Conservation (phyloP, 1,139 yeast species). For the Blastobotrys aristatus region DNA sequence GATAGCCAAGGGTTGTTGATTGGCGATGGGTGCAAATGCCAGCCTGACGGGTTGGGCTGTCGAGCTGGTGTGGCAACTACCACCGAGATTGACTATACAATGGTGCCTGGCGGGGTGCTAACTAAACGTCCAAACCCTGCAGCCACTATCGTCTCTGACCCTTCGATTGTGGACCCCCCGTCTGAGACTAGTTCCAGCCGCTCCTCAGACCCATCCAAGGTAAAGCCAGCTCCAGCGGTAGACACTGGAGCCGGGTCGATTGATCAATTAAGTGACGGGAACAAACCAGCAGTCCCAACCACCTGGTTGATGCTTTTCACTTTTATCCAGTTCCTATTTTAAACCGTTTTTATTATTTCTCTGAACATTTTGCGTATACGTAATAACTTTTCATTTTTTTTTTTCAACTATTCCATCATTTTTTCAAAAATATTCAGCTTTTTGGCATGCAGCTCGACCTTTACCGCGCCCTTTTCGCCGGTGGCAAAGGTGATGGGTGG, state of each 20-base stretch:
- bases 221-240: too few relatives aligned
- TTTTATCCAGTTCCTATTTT: background rate
- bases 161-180: background rate
- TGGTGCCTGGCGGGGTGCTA: background rate
- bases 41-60: background rate
- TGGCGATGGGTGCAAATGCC: constrained; percentile 3
- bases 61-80: background rate
- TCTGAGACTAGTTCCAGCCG: background rate
- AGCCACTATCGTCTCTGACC: background rate
- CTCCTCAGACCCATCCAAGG: too few relatives aligned
- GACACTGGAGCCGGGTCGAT: too few relatives aligned
- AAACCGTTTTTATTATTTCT: background rate
- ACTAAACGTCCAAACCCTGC: too few relatives aligned
- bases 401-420: background rate
- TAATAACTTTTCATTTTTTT: background rate
- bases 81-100: background rate
- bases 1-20: background rate
- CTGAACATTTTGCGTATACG: background rate
- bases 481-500: constrained; percentile 1
- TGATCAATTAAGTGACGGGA: too few relatives aligned
- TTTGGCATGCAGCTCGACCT: background rate
- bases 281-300: too few relatives aligned
- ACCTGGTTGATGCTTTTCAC: background rate
- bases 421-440: constrained; percentile 2
- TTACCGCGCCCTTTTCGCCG: background rate